Evolutionary conservation across 495 filamentous ascomycete genomes (phyloP).

Genomic region (Penicillium ucsense): DNA sequence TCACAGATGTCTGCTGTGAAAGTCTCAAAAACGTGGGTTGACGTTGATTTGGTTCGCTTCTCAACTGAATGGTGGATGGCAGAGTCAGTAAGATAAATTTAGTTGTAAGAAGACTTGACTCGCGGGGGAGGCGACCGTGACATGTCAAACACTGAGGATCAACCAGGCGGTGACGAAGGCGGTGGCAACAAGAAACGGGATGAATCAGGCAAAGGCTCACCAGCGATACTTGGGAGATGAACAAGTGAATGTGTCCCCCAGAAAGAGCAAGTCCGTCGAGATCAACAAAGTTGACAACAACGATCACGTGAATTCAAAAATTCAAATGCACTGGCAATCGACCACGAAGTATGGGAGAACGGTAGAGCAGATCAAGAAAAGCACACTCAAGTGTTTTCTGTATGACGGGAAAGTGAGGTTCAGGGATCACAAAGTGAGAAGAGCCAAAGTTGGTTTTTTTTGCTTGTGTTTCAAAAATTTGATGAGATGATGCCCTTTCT

Average conservation of each 20-base stretch:
- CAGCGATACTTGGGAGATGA: conserved; percentile 70
- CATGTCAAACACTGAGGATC: neutral
- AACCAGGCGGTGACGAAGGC: conserved; percentile 4
- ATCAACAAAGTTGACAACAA: conserved; percentile 6
- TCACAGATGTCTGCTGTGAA: conserved; percentile 2
- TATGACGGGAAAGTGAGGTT: too few relatives aligned
- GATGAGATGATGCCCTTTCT: conserved; percentile 9
- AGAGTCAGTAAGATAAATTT: too few relatives aligned
- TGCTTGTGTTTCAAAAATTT: neutral
- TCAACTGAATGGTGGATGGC: neutral
- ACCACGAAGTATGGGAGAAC: neutral
- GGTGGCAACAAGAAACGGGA: conserved; percentile 1
- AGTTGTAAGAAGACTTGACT: too few relatives aligned
- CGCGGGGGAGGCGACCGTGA: too few relatives aligned
- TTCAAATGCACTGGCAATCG: neutral
- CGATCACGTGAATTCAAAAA: conserved; percentile 4
- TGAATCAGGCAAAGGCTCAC: conserved; percentile 41
- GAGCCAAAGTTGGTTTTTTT: conserved; percentile 13
- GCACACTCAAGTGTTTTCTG: conserved; percentile 40
- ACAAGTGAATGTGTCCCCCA: conserved; percentile 99
- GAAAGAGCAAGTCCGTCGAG: conserved; percentile 7
- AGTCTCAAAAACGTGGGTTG: neutral
- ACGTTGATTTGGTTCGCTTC: conserved; percentile 7
- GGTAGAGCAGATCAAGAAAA: conserved; percentile 18
- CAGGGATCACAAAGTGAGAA: neutral